phyloP scores from a whole-genome alignment of 1,284 basidiomycete species.

The Albatrellus sp. region DNA sequence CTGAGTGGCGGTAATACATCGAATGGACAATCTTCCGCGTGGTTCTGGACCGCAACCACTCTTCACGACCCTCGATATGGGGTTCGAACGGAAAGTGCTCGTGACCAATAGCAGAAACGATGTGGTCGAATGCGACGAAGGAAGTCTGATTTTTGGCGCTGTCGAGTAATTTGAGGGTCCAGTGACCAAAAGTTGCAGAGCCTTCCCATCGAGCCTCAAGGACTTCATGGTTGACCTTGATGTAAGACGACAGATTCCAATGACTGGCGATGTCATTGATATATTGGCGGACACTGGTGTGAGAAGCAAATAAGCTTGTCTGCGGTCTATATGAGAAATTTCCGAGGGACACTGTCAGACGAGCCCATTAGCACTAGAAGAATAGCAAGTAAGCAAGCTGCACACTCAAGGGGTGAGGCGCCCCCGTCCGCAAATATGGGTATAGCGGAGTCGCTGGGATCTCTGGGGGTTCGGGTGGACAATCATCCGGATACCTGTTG shows the following conservation, averaged over 20 bases:
- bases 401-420: conserved; percentile 31
- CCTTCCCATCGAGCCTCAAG: conserved; percentile 33
- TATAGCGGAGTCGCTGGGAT: conserved; percentile 45
- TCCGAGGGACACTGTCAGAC: conserved; percentile 33
- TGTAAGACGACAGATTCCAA: conserved; percentile 25
- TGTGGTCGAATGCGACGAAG: conserved; percentile 29
- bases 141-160: conserved; percentile 4
- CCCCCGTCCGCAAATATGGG: conserved; percentile 40
- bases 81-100: conserved; percentile 39
- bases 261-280: conserved; percentile 28
- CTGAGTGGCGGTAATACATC: conserved; percentile 37
- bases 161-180: conserved; percentile 10
- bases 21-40: conserved; percentile 34
- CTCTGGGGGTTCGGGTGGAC: conserved; percentile 26
- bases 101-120: conserved; percentile 41
- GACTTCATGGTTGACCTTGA: conserved; percentile 30
- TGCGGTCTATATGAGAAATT: conserved; percentile 35
- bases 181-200: conserved; percentile 11
- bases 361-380: background rate
- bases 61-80: conserved; percentile 31
- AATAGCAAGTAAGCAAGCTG: background rate
- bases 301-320: conserved; percentile 36
- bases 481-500: conserved; percentile 29
- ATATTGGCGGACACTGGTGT: conserved; percentile 33
- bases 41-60: conserved; percentile 23